phyloP scores from a whole-genome alignment of 192 early-diverging fungal species.

The Cetraspora pellucida region DNA sequence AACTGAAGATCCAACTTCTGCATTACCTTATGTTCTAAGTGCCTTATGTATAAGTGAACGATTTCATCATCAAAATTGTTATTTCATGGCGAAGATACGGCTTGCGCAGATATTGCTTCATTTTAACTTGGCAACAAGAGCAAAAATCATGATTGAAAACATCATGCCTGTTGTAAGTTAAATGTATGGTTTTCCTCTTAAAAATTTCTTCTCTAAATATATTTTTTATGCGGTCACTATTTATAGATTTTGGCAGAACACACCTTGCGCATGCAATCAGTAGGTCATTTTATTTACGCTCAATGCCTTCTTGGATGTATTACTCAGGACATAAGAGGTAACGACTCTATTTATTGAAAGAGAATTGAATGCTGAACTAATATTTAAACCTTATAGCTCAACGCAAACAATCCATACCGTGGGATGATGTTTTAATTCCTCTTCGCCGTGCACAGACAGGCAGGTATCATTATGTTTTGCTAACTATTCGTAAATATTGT shows the following conservation, averaged over 20 bases:
- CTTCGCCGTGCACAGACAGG: too few relatives aligned
- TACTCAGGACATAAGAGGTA: constrained; percentile 18
- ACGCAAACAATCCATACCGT: too few relatives aligned
- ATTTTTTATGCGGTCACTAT: background rate
- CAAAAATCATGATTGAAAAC: constrained; percentile 31
- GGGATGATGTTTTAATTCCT: too few relatives aligned
- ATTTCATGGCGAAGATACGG: constrained; percentile 27
- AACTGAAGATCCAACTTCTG: constrained; percentile 16
- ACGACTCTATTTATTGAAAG: background rate
- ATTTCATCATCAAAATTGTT: constrained; percentile 34
- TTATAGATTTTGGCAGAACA: constrained; percentile 32
- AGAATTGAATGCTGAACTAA: background rate
- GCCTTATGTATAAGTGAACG: constrained; percentile 29
- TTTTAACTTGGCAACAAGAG: constrained; percentile 21
- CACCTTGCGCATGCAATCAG: constrained; percentile 28
- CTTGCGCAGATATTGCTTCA: constrained; percentile 24
- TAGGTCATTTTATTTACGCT: constrained; percentile 26
- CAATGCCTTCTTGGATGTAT: constrained; percentile 25
- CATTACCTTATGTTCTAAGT: constrained; percentile 29
- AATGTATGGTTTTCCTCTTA: background rate
- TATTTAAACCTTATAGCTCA: background rate
- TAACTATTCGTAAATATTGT: background rate
- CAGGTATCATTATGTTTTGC: too few relatives aligned
- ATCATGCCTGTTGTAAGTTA: constrained; percentile 28
- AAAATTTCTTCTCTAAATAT: background rate